phyloP scores from a whole-genome alignment of 331 rosid species.

The Quercus tomentella region DNA sequence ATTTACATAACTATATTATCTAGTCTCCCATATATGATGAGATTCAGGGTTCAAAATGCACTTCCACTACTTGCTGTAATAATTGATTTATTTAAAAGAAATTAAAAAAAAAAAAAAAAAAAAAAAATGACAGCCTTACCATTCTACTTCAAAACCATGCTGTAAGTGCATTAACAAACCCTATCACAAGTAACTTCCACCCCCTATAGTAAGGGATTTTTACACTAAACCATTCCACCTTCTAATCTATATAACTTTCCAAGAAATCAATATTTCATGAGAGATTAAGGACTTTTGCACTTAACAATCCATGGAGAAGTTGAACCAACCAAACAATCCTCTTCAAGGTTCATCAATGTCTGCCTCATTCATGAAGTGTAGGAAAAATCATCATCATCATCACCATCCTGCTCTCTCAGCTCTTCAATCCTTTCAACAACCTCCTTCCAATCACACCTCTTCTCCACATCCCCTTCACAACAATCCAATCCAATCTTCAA shows the following conservation, averaged over 20 bases:
- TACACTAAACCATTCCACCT: not conserved
- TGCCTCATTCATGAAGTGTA: conserved; percentile 40
- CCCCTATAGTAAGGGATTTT: no score
- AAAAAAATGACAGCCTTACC: no score
- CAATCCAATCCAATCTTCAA: conserved; percentile 65
- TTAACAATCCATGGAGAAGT: conserved; percentile 10
- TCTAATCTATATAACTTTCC: not conserved
- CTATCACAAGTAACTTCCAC: not conserved
- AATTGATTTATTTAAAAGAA: no score
- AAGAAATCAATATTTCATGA: not conserved
- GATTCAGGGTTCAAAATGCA: no score
- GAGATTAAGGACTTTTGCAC: not conserved
- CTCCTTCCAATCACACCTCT: conserved; percentile 66
- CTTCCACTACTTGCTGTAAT: no score
- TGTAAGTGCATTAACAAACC: not conserved
- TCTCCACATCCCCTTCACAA: conserved; percentile 64
- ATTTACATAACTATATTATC: no score
- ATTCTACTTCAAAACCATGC: not conserved
- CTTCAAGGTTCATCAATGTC: conserved; percentile 27
- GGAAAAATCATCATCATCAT: conserved; percentile 30
- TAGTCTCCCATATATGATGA: no score
- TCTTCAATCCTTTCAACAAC: conserved; percentile 60
- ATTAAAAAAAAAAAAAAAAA: no score
- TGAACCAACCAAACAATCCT: conserved; percentile 23
- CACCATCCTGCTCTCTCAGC: conserved; percentile 37